A percentile compares a stretch with the other conserved stretches of the same genome.
phyloP scores from a whole-genome alignment of 31 red algal species.

The Endocladia muricata region DNA sequence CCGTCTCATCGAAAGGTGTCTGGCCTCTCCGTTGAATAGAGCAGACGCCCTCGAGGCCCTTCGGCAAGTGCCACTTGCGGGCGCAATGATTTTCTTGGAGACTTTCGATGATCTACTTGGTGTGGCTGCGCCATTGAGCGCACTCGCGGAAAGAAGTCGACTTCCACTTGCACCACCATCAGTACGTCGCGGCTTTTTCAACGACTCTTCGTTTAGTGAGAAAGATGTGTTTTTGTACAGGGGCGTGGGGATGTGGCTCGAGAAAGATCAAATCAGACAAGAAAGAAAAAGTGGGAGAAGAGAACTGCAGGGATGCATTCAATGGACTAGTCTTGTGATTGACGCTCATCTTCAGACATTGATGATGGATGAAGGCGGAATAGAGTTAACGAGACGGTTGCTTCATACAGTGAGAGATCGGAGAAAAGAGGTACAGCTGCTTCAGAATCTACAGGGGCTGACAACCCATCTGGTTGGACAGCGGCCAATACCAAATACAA shows the following conservation, averaged over 20 bases:
- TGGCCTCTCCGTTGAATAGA: neutral
- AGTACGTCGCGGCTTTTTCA: neutral
- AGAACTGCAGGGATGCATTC: conserved; percentile 37
- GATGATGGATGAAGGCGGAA: conserved; percentile 45
- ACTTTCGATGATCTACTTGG: conserved; percentile 6
- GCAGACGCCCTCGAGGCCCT: neutral
- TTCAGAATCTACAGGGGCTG: conserved; percentile 28
- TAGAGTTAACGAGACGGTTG: conserved; percentile 9
- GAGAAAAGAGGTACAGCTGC: conserved; percentile 18
- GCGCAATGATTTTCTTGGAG: conserved; percentile 4
- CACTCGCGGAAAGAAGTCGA: neutral
- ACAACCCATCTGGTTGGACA: conserved; percentile 14
- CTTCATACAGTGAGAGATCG: conserved; percentile 17
- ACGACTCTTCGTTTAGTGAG: neutral
- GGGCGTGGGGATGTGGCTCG: conserved; percentile 31
- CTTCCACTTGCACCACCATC: neutral
- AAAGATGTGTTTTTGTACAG: conserved; percentile 2
- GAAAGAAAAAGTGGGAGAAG: neutral
- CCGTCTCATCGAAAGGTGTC: conserved; percentile 15
- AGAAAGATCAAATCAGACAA: neutral
- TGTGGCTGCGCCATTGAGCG: neutral
- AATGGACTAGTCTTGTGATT: conserved; percentile 30
- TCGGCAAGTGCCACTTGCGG: conserved; percentile 10
- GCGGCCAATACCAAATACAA: neutral
- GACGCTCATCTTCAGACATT: conserved; percentile 44